These are phyloP conservation scores for Hyphopichia khmerensis DNA, from an alignment of 1,139 yeast species.

Conservation along the genomic window DNA sequence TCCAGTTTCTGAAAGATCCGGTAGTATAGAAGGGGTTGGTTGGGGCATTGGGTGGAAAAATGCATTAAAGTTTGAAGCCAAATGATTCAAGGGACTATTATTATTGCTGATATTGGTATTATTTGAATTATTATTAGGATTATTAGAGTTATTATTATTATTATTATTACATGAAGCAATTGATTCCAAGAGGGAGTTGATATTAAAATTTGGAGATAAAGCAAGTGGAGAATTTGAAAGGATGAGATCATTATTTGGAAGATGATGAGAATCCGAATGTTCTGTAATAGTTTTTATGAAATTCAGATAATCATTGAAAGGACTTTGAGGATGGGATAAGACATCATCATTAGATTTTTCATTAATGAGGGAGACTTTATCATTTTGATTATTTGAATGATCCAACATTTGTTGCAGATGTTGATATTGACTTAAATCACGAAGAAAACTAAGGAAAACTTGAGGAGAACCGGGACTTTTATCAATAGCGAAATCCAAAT, in stretches of 20 bases:
- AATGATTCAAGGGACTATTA: slow-evolving; percentile 9
- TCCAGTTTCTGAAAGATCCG: slow-evolving; percentile 17
- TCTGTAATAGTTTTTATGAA: not conserved
- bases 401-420: slow-evolving; percentile 1
- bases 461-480: slow-evolving; percentile 15
- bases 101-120: no score
- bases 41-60: slow-evolving; percentile 20
- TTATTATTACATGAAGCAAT: not conserved
- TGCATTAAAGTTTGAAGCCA: slow-evolving; percentile 18
- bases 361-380: not conserved
- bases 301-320: not conserved
- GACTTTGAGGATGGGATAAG: not conserved
- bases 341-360: not conserved
- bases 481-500: slow-evolving; percentile 5
- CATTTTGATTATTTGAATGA: not conserved
- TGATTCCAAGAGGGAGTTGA: not conserved
- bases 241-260: not conserved
- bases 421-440: slow-evolving; percentile 16
- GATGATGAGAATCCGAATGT: not conserved
- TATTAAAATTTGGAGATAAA: slow-evolving; percentile 1
- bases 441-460: slow-evolving; percentile 18
- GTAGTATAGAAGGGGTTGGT: slow-evolving; percentile 14
- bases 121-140: not conserved
- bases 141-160: not conserved
- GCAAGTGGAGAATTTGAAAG: not conserved